Evolutionary conservation across 2,329 filamentous ascomycete species (phyloP).

Genomic region (Trichoderma sp.): DNA sequence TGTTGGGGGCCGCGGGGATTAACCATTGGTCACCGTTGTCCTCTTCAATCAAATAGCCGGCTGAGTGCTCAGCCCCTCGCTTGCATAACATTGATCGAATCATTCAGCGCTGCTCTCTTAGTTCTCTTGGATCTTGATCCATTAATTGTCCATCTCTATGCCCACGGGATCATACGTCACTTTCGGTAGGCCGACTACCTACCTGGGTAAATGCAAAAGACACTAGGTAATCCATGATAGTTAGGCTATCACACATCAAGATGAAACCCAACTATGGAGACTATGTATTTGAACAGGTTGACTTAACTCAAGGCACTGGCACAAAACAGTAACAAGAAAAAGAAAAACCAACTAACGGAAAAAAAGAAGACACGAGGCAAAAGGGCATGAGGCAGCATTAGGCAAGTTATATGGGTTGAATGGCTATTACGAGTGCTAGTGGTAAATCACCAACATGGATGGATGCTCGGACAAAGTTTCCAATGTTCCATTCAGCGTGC

Average conservation of each 20-base stretch:
- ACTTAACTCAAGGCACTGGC: neutral
- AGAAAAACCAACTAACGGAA: neutral
- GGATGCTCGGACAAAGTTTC: constrained; percentile 5
- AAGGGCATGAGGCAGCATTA: neutral
- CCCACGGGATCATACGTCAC: neutral
- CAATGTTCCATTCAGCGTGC: neutral
- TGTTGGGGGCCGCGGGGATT: neutral
- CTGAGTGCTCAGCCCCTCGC: neutral
- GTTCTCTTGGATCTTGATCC: neutral
- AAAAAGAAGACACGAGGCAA: neutral
- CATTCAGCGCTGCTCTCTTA: neutral
- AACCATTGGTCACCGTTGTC: neutral
- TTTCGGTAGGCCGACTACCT: neutral
- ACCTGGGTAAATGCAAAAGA: neutral
- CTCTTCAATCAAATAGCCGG: neutral
- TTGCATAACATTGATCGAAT: neutral
- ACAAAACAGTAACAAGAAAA: neutral
- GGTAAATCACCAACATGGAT: neutral
- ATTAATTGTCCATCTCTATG: neutral
- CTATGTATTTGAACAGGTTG: neutral
- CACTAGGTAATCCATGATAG: neutral
- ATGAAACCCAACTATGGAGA: neutral
- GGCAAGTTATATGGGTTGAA: neutral
- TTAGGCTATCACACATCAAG: neutral
- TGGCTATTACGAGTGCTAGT: neutral